Conservation (phyloP, 345 rosid genomes). For the Pelargonium nanum region DNA sequence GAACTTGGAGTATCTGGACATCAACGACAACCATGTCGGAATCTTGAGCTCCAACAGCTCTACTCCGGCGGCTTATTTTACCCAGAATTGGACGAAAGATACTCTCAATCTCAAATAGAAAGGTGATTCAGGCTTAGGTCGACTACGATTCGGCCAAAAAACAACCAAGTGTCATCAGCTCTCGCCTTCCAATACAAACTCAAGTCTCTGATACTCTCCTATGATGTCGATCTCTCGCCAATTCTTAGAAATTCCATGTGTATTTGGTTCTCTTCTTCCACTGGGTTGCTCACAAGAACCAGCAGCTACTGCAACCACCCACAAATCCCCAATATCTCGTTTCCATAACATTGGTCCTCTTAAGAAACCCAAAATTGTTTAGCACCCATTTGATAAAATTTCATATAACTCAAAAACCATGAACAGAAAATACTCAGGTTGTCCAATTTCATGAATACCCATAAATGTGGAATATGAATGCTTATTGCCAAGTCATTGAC, state of each 20-base stretch:
- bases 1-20: slow-evolving; percentile 59
- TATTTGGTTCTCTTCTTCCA: slow-evolving; percentile 73
- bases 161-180: slow-evolving; percentile 54
- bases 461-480: slow-evolving; percentile 8
- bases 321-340: too few relatives aligned
- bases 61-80: slow-evolving; percentile 46
- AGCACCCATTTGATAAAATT: slow-evolving; percentile 15
- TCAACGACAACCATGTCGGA: slow-evolving; percentile 77
- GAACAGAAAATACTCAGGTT: neutral
- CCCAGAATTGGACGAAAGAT: slow-evolving; percentile 20
- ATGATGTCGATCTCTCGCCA: slow-evolving; percentile 49
- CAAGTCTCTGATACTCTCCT: slow-evolving; percentile 43
- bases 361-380: too few relatives aligned
- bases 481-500: slow-evolving; percentile 11
- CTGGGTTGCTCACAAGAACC: too few relatives aligned
- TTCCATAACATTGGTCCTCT: too few relatives aligned
- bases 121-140: slow-evolving; percentile 64
- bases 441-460: neutral
- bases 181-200: slow-evolving; percentile 55
- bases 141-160: slow-evolving; percentile 61
- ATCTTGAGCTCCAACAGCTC: slow-evolving; percentile 51
- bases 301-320: too few relatives aligned
- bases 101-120: slow-evolving; percentile 35
- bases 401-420: neutral
- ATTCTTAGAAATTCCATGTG: slow-evolving; percentile 54